These are phyloP conservation scores for Aspergillus udagawae DNA, from an alignment of 2,329 filamentous ascomycete species.

Conservation along the genomic window DNA sequence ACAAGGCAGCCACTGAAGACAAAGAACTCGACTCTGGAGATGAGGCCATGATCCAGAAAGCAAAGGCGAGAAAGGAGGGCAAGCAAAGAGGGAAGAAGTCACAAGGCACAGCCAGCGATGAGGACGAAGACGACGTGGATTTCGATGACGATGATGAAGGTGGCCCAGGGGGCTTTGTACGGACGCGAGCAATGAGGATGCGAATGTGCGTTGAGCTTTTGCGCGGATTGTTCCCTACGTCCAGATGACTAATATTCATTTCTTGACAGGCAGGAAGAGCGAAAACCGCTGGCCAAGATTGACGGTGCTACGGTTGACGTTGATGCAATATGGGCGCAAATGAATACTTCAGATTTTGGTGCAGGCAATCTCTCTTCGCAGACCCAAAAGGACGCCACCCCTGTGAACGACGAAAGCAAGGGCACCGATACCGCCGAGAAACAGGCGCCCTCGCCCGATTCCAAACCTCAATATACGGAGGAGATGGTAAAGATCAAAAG, in stretches of 20 bases:
- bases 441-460: constrained; percentile 6
- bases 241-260: background rate
- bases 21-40: constrained; percentile 53
- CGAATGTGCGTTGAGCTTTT: constrained; percentile 36
- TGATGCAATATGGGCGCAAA: constrained; percentile 51
- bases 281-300: constrained; percentile 44
- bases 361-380: constrained; percentile 10
- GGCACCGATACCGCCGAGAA: constrained; percentile 15
- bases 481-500: constrained; percentile 54
- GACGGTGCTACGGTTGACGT: constrained; percentile 54
- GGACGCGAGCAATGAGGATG: constrained; percentile 51
- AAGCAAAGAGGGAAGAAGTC: constrained; percentile 33
- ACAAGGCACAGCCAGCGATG: constrained; percentile 29
- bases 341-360: constrained; percentile 39
- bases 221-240: background rate
- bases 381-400: constrained; percentile 10
- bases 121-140: constrained; percentile 35
- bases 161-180: constrained; percentile 49
- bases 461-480: constrained; percentile 24
- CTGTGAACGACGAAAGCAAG: constrained; percentile 9
- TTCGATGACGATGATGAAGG: constrained; percentile 41
- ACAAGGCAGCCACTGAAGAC: constrained; percentile 22
- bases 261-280: constrained; percentile 42
- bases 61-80: constrained; percentile 38
- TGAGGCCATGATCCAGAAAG: constrained; percentile 52